Percentiles rank a stretch among this genome's conserved stretches.
phyloP scores from a whole-genome alignment of 1,284 basidiomycete species.

The Phellinidium pouzarii region DNA sequence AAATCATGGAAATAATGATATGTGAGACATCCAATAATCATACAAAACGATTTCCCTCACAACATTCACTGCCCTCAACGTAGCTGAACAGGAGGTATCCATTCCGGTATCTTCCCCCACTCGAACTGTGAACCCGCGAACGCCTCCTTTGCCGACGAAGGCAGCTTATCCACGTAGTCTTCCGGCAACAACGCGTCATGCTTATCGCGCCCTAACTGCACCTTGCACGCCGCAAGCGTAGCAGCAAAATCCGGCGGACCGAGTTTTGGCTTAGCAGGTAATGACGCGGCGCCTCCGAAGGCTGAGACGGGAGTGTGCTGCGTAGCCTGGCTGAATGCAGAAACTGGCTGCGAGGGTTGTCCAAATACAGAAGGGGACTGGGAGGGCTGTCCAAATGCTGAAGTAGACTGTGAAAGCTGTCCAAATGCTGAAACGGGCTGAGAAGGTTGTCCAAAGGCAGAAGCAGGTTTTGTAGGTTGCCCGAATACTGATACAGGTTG shows the following conservation, averaged over 20 bases:
- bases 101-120: slow-evolving; percentile 70
- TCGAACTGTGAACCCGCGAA: slow-evolving; percentile 60
- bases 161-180: slow-evolving; percentile 51
- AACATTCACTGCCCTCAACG: slow-evolving; percentile 33
- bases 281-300: slow-evolving; percentile 19
- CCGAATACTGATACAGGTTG: slow-evolving; percentile 21
- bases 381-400: slow-evolving; percentile 20
- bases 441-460: slow-evolving; percentile 21
- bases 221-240: slow-evolving; percentile 27
- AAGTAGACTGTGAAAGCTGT: slow-evolving; percentile 22
- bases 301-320: slow-evolving; percentile 26
- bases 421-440: slow-evolving; percentile 20
- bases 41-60: too few species aligned
- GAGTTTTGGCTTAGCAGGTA: slow-evolving; percentile 10
- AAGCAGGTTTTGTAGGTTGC: slow-evolving; percentile 15
- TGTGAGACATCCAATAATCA: too few species aligned
- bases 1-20: too few species aligned
- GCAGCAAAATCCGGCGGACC: slow-evolving; percentile 17
- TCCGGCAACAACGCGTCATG: slow-evolving; percentile 53
- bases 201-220: slow-evolving; percentile 38
- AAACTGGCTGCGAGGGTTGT: slow-evolving; percentile 25
- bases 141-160: slow-evolving; percentile 45
- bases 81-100: slow-evolving; percentile 69
- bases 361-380: background rate
- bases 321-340: slow-evolving; percentile 22